Evolutionary conservation across 1,284 basidiomycete genomes (phyloP), one percentile per base, ranked within the genome.

Genomic region (Malassezia cuniculi): DNA sequence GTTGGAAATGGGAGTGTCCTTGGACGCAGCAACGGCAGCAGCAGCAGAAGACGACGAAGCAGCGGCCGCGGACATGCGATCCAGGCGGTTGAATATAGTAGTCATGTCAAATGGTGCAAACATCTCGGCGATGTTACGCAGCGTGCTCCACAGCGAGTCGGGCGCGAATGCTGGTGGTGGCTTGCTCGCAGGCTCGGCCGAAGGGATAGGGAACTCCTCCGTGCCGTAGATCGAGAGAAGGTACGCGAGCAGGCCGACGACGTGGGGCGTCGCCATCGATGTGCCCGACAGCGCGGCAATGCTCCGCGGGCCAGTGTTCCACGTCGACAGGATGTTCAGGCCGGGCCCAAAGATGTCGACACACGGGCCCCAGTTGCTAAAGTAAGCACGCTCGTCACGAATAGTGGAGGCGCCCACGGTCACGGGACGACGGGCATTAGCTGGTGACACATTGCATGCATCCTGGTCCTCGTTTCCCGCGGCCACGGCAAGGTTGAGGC

Each of bases 321-420:
- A 70, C 35, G 68, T 68, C 36, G 57, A 64, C 16, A 68, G 56
- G 40, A 87, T 83, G 72, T 82, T 82, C 50, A 85, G 69, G 52
- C 81, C 82, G 17, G 84, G 84, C 22, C 74, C 83, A 55, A 85
- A 85, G 50, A 86, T 74, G 63, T 87, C 81, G 38, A 85, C 81
- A 59, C 82, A 85, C 51, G 70, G 60, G 51, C 70, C 70, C 41
- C 57, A 60, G 66, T 71, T 71, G 47, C 65, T 68, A 74, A 89
- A 90, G 73, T 85, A 85, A 22, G 86, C 86, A 41, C 82, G 78
- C 47, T 80, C 78, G 62, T 93, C 85, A 34, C 41, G 47, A 20
- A 69, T 60, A 27, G 60, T 67, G 31, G 57, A 60, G 26, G 68
- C 68, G 32, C 72, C 86, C 39, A 90, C 83, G 33, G 86, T 89